A percentile compares a stretch with the other conserved stretches of the same genome.
Conservation (phyloP, 1,139 yeast genomes). For the Saccharomyces hybrid region DNA sequence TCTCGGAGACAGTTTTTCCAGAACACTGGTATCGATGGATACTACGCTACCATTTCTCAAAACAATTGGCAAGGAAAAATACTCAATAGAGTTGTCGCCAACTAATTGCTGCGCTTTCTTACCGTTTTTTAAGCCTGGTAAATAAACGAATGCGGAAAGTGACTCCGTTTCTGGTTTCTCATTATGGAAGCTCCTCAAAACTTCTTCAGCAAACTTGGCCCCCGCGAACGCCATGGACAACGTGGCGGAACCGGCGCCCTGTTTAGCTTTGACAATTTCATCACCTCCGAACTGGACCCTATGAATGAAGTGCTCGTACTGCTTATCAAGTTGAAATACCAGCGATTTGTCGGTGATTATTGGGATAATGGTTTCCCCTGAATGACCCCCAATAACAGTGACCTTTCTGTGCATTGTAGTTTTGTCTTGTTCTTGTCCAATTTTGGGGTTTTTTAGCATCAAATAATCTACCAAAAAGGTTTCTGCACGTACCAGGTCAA, state of each 20-base stretch:
- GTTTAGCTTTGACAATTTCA: conserved; percentile 70
- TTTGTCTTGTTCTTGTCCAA: conserved; percentile 17
- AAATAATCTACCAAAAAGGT: conserved; percentile 46
- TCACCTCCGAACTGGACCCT: conserved; percentile 75
- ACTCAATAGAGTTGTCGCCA: conserved; percentile 36
- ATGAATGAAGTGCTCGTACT: conserved; percentile 42
- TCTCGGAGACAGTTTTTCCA: conserved; percentile 34
- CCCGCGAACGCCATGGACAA: conserved; percentile 76
- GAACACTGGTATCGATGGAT: conserved; percentile 40
- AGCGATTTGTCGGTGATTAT: conserved; percentile 27
- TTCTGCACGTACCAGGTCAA: conserved; percentile 64
- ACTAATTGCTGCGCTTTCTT: conserved; percentile 36
- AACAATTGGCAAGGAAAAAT: conserved; percentile 56
- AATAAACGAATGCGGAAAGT: conserved; percentile 44
- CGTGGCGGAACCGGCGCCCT: conserved; percentile 73
- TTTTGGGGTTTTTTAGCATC: not conserved
- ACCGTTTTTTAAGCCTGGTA: conserved; percentile 47
- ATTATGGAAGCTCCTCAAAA: conserved; percentile 23
- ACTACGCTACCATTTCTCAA: conserved; percentile 45
- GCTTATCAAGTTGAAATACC: conserved; percentile 23
- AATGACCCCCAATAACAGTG: conserved; percentile 68
- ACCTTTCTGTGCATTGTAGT: conserved; percentile 41
- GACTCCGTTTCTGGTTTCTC: conserved; percentile 5
- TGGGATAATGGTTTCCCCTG: conserved; percentile 72
- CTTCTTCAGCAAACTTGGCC: conserved; percentile 46